A percentile compares a stretch with the other conserved stretches of the same genome.
Conservation (phyloP, 2,329 filamentous ascomycete species). For the Berkeleyomyces rouxiae region DNA sequence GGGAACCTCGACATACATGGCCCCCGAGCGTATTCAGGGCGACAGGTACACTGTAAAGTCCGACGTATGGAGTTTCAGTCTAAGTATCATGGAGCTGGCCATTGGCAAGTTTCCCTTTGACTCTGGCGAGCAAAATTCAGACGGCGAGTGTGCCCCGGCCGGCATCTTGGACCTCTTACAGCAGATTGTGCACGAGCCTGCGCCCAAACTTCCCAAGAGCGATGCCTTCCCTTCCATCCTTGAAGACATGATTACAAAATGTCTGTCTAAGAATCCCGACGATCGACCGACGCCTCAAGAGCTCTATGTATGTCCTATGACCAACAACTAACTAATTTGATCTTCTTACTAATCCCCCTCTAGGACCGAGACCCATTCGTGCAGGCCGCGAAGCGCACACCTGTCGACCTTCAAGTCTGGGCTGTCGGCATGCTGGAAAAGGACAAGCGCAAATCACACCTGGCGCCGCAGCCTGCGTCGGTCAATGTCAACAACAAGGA, state of each 20-base stretch:
- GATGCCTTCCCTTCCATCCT: constrained; percentile 91
- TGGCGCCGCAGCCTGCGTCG: constrained; percentile 64
- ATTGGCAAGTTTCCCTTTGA: constrained; percentile 96
- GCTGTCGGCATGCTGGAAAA: constrained; percentile 85
- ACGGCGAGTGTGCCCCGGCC: constrained; percentile 68
- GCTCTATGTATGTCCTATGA: constrained; percentile 52
- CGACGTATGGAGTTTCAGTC: constrained; percentile 95
- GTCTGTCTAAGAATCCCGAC: constrained; percentile 76
- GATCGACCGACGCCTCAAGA: constrained; percentile 83
- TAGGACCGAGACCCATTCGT: constrained; percentile 88
- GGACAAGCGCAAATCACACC: constrained; percentile 88
- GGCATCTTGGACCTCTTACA: constrained; percentile 92
- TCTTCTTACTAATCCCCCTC: neutral
- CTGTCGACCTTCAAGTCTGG: constrained; percentile 87
- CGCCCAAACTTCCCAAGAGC: constrained; percentile 85
- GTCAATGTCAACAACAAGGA: constrained; percentile 44
- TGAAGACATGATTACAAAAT: constrained; percentile 95
- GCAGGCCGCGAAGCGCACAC: constrained; percentile 89
- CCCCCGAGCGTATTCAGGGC: constrained; percentile 91
- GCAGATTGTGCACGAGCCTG: constrained; percentile 92
- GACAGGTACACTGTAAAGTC: constrained; percentile 96
- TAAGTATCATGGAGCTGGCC: constrained; percentile 90
- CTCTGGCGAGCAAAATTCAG: constrained; percentile 50
- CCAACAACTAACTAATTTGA: neutral
- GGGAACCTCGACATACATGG: constrained; percentile 98